Conservation (phyloP, 495 filamentous ascomycete genomes). For the Xylaria nigripes region DNA sequence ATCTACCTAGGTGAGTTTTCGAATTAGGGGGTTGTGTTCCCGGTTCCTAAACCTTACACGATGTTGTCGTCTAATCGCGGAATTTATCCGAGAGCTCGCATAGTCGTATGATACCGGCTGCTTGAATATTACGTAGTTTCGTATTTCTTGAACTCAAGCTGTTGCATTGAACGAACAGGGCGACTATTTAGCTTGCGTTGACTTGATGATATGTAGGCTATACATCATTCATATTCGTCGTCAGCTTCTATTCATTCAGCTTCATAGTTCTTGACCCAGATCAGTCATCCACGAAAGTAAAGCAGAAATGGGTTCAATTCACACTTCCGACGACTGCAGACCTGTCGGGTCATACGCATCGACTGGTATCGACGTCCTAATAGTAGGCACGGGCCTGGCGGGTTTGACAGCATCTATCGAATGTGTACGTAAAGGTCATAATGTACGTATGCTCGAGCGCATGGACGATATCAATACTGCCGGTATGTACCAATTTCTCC, state of each 20-base stretch:
- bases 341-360: constrained; percentile 34
- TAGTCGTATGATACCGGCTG: background rate
- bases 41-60: background rate
- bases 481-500: constrained; percentile 18
- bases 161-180: background rate
- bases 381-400: constrained; percentile 57
- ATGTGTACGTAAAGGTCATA: constrained; percentile 56
- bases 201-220: background rate
- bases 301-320: constrained; percentile 25
- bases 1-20: background rate
- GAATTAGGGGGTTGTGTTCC: background rate
- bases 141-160: background rate
- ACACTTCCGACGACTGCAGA: constrained; percentile 17
- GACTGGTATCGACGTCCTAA: constrained; percentile 49
- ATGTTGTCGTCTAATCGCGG: background rate
- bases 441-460: constrained; percentile 49
- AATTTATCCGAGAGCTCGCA: background rate
- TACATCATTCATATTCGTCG: background rate
- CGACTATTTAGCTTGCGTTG: background rate
- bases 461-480: constrained; percentile 34
- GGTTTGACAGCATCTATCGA: constrained; percentile 59
- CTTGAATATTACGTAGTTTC: background rate
- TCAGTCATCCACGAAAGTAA: background rate
- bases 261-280: background rate
- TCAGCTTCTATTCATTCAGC: background rate